Evolutionary conservation across 2,329 filamentous ascomycete genomes (phyloP).

Genomic region (Neofusicoccum parvum): DNA sequence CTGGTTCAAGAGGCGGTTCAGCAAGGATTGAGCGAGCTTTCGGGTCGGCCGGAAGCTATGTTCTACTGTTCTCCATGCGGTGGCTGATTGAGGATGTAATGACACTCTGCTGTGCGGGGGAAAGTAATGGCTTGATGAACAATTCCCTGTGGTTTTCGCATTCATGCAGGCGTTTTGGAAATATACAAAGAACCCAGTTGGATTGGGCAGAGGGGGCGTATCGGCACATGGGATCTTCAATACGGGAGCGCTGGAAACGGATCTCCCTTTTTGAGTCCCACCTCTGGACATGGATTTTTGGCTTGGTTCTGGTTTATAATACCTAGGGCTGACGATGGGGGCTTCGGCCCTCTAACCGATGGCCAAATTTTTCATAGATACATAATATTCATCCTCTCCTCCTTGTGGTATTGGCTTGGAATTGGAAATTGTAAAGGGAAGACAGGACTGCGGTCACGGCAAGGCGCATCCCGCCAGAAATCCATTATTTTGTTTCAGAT

Average conservation of each 20-base stretch:
- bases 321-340: not conserved
- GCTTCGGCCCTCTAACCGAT: not conserved
- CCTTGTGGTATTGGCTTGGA: not conserved
- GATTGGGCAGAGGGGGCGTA: not conserved
- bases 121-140: slow-evolving; percentile 14
- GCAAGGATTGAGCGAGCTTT: slow-evolving; percentile 53
- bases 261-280: not conserved
- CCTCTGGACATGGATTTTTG: not conserved
- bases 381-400: not conserved
- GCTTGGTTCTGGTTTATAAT: slow-evolving; percentile 4
- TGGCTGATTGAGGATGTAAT: slow-evolving; percentile 16
- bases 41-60: not conserved
- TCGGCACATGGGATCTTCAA: not conserved
- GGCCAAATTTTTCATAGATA: not conserved
- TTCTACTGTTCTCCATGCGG: not conserved
- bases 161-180: slow-evolving; percentile 11
- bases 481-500: not conserved
- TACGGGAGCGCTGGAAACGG: not conserved
- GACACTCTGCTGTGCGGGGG: slow-evolving; percentile 12
- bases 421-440: not conserved
- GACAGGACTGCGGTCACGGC: not conserved
- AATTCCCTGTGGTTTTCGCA: slow-evolving; percentile 2
- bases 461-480: not conserved
- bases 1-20: slow-evolving; percentile 84
- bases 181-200: not conserved